Base-by-base conservation (phyloP, 306 rosid species). In the Sicyos edulis region DNA sequence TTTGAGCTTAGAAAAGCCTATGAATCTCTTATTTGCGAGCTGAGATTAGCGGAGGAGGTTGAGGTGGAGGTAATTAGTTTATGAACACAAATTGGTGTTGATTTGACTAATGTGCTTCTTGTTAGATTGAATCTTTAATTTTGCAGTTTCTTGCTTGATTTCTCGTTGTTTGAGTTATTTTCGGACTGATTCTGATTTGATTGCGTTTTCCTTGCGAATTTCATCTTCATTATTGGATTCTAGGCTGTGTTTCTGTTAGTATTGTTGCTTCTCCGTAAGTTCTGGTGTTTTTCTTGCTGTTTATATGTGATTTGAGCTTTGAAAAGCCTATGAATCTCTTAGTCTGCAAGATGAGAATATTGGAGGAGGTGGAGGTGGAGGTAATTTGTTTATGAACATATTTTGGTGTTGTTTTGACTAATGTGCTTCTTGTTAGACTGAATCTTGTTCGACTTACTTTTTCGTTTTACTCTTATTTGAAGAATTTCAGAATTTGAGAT, bases 91-190 rank as follows among this genome's bases (percentile, higher is more conserved):
- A 12, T 45, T 67, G 47, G 47, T 42, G 47, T 42, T 42, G 47
- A 8, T 71, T 17, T 55, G 51, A 13, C 59, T 68, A 45, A 68
- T 63, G 52, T 63, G 70, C 47, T 37, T 49, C 51, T 42, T 40
- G 15, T 16, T 42, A 19, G 34, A 68, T 42, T 68, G 72, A 68
- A 45, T 68, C 44, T 68, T 24, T 56, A 47, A 77, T 72, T 26
- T 53, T 69, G 26, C 37, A 54, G 59, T 74, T 20, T 73, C 50
- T n/a, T 58, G 11, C 44, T 53, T 44, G 67, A 55, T 73, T 80
- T 60, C 40, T 51, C 62, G 50, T 60, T 9, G 3, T n/a, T 16
- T 16, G 17, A 61, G 14, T 45, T 40, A 0, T 10, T 50, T 21
- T 4, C 53, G 0, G 1, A 9, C 13, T 10, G 52, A 66, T 53